A percentile compares a stretch with the other conserved stretches of the same genome.
Evolutionary conservation across 495 filamentous ascomycete species (phyloP).

Genomic region (Entonaema liquescens): DNA sequence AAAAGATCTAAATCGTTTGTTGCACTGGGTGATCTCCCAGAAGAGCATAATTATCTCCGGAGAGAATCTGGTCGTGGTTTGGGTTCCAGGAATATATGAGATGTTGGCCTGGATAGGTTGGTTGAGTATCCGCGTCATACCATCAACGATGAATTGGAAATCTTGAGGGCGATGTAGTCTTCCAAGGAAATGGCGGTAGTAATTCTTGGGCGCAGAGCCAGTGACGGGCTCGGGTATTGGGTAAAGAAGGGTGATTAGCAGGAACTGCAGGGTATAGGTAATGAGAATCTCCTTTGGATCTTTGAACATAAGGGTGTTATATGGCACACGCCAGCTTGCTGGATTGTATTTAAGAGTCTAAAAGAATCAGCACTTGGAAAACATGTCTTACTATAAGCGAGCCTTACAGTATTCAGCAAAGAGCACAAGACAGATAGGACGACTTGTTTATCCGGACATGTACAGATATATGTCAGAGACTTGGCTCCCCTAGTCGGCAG

Average conservation of each 20-base stretch:
- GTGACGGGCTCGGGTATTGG: conserved; percentile 84
- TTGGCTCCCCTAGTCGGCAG: conserved; percentile 86
- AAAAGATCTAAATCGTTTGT: conserved; percentile 95
- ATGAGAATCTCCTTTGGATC: conserved; percentile 92
- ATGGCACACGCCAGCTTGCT: conserved; percentile 91
- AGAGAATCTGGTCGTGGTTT: conserved; percentile 83
- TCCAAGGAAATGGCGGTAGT: conserved; percentile 90
- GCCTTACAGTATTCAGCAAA: conserved; percentile 89
- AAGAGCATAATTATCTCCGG: conserved; percentile 98
- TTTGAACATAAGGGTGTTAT: conserved; percentile 92
- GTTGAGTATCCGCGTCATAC: conserved; percentile 92
- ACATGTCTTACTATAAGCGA: background rate
- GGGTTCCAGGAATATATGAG: conserved; percentile 89
- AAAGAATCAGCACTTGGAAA: conserved; percentile 35
- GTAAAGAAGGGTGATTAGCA: conserved; percentile 89
- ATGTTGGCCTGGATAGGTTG: conserved; percentile 88
- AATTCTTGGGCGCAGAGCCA: conserved; percentile 74
- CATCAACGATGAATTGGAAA: conserved; percentile 97
- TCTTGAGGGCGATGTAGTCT: conserved; percentile 92
- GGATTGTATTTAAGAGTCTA: conserved; percentile 97
- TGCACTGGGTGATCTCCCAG: conserved; percentile 97
- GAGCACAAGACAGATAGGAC: conserved; percentile 92
- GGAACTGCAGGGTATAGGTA: conserved; percentile 88
- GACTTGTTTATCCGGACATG: conserved; percentile 87
- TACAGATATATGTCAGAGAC: conserved; percentile 87